Base-by-base conservation (phyloP, 345 rosid genomes). In the Gossypioides kirkii region DNA sequence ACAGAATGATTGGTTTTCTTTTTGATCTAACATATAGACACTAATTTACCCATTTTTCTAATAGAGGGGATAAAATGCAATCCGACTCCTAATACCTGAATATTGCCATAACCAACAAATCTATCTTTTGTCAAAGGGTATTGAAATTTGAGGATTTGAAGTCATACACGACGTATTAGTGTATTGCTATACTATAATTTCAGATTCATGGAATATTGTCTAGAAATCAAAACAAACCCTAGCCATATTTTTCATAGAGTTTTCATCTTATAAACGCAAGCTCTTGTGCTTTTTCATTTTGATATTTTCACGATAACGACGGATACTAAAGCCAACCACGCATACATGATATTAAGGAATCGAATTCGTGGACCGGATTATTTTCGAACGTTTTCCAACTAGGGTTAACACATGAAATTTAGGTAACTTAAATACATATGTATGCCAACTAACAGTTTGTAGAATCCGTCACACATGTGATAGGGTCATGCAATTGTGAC, bases 401-500 rank as follows among this genome's bases (percentile, higher is more conserved):
- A 52, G 26, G 49, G 8, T 54, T 36, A 6, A 52, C 18, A 53
- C 43, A 68, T 49, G 46, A n/a, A 50, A 28, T 28, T 69, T 28
- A 32, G 38, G 38, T 32, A 32, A 32, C 38, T 32, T 32, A 32
- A 32, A 32, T 5, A 32, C 38, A 32, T 42, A 22, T 56, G 10
- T 58, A 25, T 60, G 69, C 75, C 47, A 61, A 72, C 68, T 72
- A 72, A 46, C 66, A 6, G 14, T 23, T 59, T 17, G 41, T 25
- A 60, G 58, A 45, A 49, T 61, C 75, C 54, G 18, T 18, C 69
- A 61, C 69, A 61, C 69, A 73, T 61, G 75, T 61, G 68, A 60
- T 22, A 72, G 25, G 68, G 47, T 73, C 75, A 73, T 61, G 75
- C 69, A 60, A 73, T 73, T 73, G 75, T 71, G 66, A 61, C 66